A percentile compares a stretch with the other conserved stretches of the same genome.
These are phyloP conservation scores for Venturia asperata DNA, from an alignment of 2,329 filamentous ascomycete species.

Conservation along the genomic window DNA sequence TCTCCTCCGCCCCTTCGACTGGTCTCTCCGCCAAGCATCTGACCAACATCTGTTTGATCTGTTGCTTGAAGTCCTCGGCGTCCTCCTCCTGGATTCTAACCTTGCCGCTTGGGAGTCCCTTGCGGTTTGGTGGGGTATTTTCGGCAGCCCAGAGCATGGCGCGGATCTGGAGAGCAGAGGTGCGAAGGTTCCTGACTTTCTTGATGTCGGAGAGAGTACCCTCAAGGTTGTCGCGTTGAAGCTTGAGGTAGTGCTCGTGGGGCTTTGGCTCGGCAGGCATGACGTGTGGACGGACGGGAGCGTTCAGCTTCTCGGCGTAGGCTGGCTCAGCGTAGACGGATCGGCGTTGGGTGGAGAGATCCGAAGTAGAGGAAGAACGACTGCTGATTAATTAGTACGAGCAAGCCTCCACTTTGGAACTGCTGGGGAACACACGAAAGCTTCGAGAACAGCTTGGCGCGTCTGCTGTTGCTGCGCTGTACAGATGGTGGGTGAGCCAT, in stretches of 20 bases:
- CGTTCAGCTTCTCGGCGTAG: not conserved
- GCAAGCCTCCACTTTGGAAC: not conserved
- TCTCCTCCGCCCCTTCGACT: not conserved
- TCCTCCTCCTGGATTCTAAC: slow-evolving; percentile 7
- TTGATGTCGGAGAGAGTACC: slow-evolving; percentile 10
- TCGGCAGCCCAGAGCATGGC: slow-evolving; percentile 7
- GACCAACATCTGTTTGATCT: slow-evolving; percentile 10
- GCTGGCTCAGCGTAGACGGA: slow-evolving; percentile 10
- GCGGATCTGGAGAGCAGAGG: slow-evolving; percentile 4
- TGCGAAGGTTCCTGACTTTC: slow-evolving; percentile 10
- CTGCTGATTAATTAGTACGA: not conserved
- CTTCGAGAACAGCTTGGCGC: slow-evolving; percentile 11
- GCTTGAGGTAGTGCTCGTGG: slow-evolving; percentile 11
- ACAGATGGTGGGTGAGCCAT: slow-evolving; percentile 4
- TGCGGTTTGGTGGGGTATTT: slow-evolving; percentile 6
- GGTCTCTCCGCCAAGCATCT: slow-evolving; percentile 4
- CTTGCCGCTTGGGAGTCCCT: slow-evolving; percentile 6
- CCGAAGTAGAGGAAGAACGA: slow-evolving; percentile 5
- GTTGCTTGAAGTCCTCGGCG: slow-evolving; percentile 4
- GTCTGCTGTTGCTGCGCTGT: slow-evolving; percentile 6
- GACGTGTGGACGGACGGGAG: slow-evolving; percentile 4
- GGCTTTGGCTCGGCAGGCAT: slow-evolving; percentile 10
- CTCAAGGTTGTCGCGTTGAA: slow-evolving; percentile 6
- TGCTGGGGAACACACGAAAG: not conserved
- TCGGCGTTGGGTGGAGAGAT: not conserved